Conservation (phyloP, 768 basidiomycete species). For the Pleurotus platypus region DNA sequence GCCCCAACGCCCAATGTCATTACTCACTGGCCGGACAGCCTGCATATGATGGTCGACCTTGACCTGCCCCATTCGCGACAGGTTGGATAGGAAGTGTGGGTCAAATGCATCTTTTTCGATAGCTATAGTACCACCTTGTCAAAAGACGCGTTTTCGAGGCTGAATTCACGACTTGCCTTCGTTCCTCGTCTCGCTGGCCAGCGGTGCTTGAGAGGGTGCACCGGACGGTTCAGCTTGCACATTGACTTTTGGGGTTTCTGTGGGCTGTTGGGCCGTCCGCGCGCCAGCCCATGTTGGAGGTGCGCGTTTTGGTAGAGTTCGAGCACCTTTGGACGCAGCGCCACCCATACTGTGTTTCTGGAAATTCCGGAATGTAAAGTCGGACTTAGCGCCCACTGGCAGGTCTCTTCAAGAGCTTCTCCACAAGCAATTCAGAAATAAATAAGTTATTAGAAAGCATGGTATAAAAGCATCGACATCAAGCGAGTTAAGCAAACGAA, state of each 20-base stretch:
- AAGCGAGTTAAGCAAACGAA: no score
- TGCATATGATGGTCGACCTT: constrained; percentile 64
- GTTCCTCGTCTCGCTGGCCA: constrained; percentile 49
- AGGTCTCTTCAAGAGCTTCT: no score
- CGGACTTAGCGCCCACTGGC: no score
- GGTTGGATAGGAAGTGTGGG: constrained; percentile 65
- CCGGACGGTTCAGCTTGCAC: no score
- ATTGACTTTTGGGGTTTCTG: constrained; percentile 8
- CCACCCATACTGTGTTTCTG: constrained; percentile 46
- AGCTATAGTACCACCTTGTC: constrained; percentile 28
- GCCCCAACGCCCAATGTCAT: neutral
- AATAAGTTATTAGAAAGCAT: no score
- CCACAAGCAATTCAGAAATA: no score
- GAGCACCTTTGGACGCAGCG: constrained; percentile 55
- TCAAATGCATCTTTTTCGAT: constrained; percentile 67
- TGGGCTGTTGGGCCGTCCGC: constrained; percentile 25
- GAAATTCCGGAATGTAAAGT: no score
- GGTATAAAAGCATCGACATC: no score
- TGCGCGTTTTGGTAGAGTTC: constrained; percentile 48
- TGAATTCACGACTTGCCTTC: constrained; percentile 32
- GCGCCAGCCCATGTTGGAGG: constrained; percentile 47
- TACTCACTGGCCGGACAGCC: constrained; percentile 43
- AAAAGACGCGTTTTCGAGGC: neutral
- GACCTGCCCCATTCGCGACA: constrained; percentile 64
- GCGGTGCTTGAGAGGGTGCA: constrained; percentile 15